Evolutionary conservation across 75 land plant genomes (phyloP).

Genomic region (Isoetes taiwanensis): DNA sequence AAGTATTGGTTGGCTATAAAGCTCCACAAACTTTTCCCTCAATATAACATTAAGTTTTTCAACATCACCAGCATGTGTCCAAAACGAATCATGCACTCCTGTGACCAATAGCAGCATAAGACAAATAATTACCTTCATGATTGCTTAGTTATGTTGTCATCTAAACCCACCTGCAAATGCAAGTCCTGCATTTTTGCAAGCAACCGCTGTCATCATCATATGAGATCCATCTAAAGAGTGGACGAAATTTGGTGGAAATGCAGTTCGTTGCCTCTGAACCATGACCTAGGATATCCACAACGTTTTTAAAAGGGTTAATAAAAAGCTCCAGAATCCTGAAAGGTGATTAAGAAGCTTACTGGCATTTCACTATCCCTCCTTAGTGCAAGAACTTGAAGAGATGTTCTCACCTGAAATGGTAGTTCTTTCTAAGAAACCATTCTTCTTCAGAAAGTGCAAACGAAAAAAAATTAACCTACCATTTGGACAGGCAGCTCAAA

Average conservation of each 20-base stretch:
- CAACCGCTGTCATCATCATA: conserved; percentile 99
- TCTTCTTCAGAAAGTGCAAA: too few species aligned
- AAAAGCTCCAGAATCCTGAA: too few species aligned
- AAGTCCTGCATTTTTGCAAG: conserved; percentile 72
- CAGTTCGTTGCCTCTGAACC: conserved; percentile 66
- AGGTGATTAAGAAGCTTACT: too few species aligned
- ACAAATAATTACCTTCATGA: too few species aligned
- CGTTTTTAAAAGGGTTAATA: too few species aligned
- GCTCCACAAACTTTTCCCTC: conserved; percentile 83
- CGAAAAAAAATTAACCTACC: too few species aligned
- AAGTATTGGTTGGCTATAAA: conserved; percentile 67
- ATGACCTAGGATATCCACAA: too few species aligned
- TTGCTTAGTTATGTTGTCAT: not conserved
- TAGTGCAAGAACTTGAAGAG: conserved; percentile 18
- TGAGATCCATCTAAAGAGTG: conserved; percentile 93
- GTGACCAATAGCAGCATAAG: too few species aligned
- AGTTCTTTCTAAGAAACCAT: too few species aligned
- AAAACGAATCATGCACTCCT: conserved; percentile 96
- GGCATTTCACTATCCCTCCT: too few species aligned
- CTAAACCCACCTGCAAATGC: conserved; percentile 65
- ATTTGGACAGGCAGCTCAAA: too few species aligned
- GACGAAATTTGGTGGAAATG: conserved; percentile 95
- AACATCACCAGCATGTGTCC: conserved; percentile 96
- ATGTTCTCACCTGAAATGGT: conserved; percentile 29
- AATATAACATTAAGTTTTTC: conserved; percentile 72